phyloP scores from a whole-genome alignment of 192 early-diverging fungal species.

The Coemansia sp. region DNA sequence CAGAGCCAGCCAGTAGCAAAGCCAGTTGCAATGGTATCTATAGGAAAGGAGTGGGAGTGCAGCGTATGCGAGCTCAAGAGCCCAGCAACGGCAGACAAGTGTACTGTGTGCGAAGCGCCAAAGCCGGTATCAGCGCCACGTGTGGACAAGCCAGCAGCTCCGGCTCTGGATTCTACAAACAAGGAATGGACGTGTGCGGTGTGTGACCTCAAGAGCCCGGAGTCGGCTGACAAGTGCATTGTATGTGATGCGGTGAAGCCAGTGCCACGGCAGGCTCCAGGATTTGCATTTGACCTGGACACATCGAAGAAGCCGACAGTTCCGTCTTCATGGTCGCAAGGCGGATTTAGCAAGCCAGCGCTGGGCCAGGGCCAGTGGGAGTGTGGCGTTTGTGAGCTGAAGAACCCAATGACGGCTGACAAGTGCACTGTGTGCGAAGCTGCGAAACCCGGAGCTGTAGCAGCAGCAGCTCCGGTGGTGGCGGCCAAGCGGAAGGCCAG shows the following conservation, averaged over 20 bases:
- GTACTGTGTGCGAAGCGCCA: conserved; percentile 30
- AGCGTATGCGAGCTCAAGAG: conserved; percentile 21
- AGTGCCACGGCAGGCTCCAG: neutral
- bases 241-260: conserved; percentile 29
- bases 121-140: conserved; percentile 12
- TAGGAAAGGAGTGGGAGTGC: neutral
- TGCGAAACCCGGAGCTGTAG: conserved; percentile 7
- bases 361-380: conserved; percentile 20
- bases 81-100: conserved; percentile 9
- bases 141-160: conserved; percentile 5
- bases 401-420: conserved; percentile 6
- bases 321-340: neutral
- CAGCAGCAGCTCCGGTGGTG: neutral
- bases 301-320: conserved; percentile 20
- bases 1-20: neutral
- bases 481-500: conserved; percentile 19
- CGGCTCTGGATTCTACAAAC: conserved; percentile 4
- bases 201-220: conserved; percentile 17
- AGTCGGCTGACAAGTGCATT: conserved; percentile 15
- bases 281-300: conserved; percentile 38
- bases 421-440: conserved; percentile 39
- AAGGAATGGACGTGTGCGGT: conserved; percentile 26
- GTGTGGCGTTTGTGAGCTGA: conserved; percentile 24
- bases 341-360: neutral
- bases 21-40: neutral